Evolutionary conservation across 2,329 filamentous ascomycete genomes (phyloP), one percentile per base, ranked within the genome.

Genomic region (Colletotrichum sp.): DNA sequence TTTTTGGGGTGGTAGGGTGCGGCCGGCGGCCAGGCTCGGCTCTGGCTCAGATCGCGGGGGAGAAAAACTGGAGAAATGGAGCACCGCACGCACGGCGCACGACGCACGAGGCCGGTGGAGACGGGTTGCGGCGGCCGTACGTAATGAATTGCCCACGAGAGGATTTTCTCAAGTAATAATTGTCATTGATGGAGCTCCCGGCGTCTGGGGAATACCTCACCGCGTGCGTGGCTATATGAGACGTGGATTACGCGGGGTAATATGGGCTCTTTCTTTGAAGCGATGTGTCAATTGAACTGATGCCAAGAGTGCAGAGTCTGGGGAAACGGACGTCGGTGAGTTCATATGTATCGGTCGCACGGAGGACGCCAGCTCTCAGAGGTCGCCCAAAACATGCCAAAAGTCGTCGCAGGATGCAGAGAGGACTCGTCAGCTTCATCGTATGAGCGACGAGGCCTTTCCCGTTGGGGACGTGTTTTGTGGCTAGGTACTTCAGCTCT

Each of bases 181-280:
- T 75, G 64, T 73, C 73, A 73, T 65, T 44, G 70, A 75, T 75
- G 73, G 70, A 60, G 73, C 27, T 61, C 19, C 25, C 9, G 68
- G 57, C 8, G 52, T 39, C 27, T 48, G 36, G 36, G 36, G 16
- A 36, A 36, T 36, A 16, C 34, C 15, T 16, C 13, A 36, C 34
- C 34, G 34, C 34, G 34, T 36, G 34, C 34, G 34, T 36, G 34
- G 34, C 34, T 36, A 22, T 22, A 52, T 55, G 16, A 68, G 32
- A 48, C 73, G 73, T 75, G 73, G 73, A 75, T 75, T 75, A 52
- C 70, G 73, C 73, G 73, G 73, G 73, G 73, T 69, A 72, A 73
- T 36, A 65, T 25, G 19, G n/a, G 25, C 22, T 22, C 3, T 8
- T 19, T 27, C 36, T 32, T 34, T 60, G 13, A 68, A 52, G 44